These are phyloP conservation scores for Tulasnella sp. DNA, from an alignment of 768 basidiomycete genomes.

Conservation along the genomic window DNA sequence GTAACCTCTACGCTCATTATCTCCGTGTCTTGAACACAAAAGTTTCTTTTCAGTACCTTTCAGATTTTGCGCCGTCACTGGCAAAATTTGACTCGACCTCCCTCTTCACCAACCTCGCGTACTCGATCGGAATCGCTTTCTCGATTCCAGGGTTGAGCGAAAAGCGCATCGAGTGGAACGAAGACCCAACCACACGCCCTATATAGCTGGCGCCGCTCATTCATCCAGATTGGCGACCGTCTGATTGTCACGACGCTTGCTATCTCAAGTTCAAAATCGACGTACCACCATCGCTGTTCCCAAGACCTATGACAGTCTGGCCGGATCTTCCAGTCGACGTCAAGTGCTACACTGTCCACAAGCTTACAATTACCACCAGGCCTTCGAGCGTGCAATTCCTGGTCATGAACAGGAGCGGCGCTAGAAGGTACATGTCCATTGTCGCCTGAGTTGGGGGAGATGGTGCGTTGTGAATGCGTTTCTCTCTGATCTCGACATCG, in stretches of 20 bases:
- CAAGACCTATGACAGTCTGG: constrained; percentile 19
- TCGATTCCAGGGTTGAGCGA: constrained; percentile 11
- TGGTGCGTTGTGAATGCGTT: not conserved
- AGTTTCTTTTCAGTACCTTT: not conserved
- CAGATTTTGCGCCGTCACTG: constrained; percentile 25
- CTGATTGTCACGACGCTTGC: constrained; percentile 25
- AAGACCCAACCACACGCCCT: constrained; percentile 22
- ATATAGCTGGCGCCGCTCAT: constrained; percentile 12
- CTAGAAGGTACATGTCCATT: constrained; percentile 20
- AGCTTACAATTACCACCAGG: constrained; percentile 18
- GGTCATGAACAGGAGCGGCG: constrained; percentile 23
- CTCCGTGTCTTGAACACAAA: too few species aligned
- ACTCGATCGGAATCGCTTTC: constrained; percentile 29
- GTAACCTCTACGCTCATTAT: not conserved
- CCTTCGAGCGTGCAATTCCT: constrained; percentile 29
- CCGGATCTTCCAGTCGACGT: constrained; percentile 23
- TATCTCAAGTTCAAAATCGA: constrained; percentile 28
- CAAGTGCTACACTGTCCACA: constrained; percentile 19
- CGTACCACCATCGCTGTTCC: constrained; percentile 18
- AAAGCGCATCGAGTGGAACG: constrained; percentile 28
- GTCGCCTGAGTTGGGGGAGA: not conserved
- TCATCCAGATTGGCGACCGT: constrained; percentile 25
- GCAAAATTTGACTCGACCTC: constrained; percentile 25
- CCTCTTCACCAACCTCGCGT: constrained; percentile 22
- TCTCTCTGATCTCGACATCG: not conserved